Evolutionary conservation across 768 basidiomycete species (phyloP), one percentile per base, ranked within the genome.

Genomic region (Cubamyces sp.): DNA sequence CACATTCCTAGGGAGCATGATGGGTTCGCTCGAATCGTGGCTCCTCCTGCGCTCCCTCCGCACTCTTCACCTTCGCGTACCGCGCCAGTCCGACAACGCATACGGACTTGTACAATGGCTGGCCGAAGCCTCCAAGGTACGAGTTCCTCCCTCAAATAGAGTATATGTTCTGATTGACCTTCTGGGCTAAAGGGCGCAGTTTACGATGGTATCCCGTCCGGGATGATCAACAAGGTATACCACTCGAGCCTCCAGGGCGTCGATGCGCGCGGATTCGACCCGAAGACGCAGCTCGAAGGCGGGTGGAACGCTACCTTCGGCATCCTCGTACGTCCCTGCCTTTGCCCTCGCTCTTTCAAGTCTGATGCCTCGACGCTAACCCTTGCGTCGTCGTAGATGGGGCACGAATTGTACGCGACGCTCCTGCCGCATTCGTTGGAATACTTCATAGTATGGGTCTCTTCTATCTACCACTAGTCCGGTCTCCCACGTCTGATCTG

Each of bases 11-110:
- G 90, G 89, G 14, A 84, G 79, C 65, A 80, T 82, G 72, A 84
- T 90, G 80, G 91, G 91, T 26, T 91, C 90, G 11, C 76, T 94
- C 56, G 92, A 94, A 73, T 79, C 89, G 3, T 94, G 91, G 92
- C 80, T 94, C 26, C 79, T 95, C 23, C 78, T 96, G 43, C 87
- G 94, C 23, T 94, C 92, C 7, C 78, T 96, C 54, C 83, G 91
- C 55, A 95, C 94, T 3, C 81, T 94, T 65, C 88, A 92, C 69
- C 77, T 96, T 16, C 86, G 94, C 57, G 75, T 96, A 14, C 81
- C 84, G n/a, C 83, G 86, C 23, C 94, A 96, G 73, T 88, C 90
- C 12, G 77, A 83, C 50, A 90, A 85, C 5, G 92, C 90, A 0
- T 88, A 85, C 0, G 78, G 76, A 11, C 79, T 96, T 46, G 94